Percentiles rank a stretch among this genome's conserved stretches.
Evolutionary conservation across 2,329 filamentous ascomycete genomes (phyloP).

Genomic region (Aspergillus clavatus): DNA sequence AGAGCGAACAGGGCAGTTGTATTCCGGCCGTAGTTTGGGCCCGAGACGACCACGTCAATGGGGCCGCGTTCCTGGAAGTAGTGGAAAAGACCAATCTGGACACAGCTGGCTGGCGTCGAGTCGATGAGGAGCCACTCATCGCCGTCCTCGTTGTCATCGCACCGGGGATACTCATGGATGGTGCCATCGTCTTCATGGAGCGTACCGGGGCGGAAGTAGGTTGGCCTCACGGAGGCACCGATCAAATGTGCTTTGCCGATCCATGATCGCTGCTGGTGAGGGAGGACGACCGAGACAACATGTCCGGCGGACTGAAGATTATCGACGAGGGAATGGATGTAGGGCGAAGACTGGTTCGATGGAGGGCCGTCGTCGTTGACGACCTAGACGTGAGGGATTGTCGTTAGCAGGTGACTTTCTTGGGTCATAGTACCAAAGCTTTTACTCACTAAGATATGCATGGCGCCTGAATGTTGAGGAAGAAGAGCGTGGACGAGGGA

Average conservation of each 20-base stretch:
- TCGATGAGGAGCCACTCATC: conserved; percentile 81
- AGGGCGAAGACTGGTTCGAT: conserved; percentile 71
- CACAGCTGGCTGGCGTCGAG: conserved; percentile 74
- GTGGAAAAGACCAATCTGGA: conserved; percentile 77
- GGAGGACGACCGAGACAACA: conserved; percentile 84
- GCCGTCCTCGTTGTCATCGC: conserved; percentile 44
- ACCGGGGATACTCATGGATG: conserved; percentile 56
- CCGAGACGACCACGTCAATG: conserved; percentile 71
- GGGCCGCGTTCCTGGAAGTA: conserved; percentile 68
- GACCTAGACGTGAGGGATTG: conserved; percentile 28
- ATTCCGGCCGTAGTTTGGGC: conserved; percentile 80
- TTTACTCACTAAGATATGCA: conserved; percentile 50
- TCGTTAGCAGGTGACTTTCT: conserved; percentile 5
- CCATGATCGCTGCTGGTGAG: conserved; percentile 90
- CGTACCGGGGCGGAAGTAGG: conserved; percentile 70
- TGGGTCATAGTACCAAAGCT: not conserved
- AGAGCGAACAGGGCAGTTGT: conserved; percentile 74
- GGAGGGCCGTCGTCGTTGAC: conserved; percentile 77
- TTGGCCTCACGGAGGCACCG: conserved; percentile 76
- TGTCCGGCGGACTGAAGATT: conserved; percentile 72
- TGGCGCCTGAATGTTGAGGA: conserved; percentile 18
- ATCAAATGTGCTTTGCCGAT: conserved; percentile 98
- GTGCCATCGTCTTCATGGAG: conserved; percentile 62
- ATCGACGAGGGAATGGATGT: conserved; percentile 69
- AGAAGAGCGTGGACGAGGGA: conserved; percentile 5